Base-by-base conservation (phyloP, 2,329 filamentous ascomycete genomes). In the Fusarium continuum region DNA sequence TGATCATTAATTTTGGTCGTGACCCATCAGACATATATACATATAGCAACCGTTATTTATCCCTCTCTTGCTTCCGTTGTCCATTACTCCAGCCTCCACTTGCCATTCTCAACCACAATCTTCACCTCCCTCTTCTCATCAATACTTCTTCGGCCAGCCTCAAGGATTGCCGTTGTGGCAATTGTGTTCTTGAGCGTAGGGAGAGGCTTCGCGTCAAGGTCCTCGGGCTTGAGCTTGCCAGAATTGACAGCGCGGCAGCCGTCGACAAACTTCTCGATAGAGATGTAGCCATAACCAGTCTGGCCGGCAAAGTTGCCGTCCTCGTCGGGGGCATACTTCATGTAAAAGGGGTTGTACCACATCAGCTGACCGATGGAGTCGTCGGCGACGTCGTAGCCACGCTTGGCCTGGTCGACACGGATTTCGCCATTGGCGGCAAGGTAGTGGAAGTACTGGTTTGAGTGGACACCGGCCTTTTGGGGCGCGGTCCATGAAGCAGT, bases 381-480 rank as follows among this genome's bases (percentile, higher is more conserved):
- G 65, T 93, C 91, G n/a, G 93, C 92, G 10, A 97, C 90, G 72
- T 97, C 93, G 79, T 97, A 97, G 41, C 93, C 93, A 50, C 93
- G 87, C 83, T 96, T 96, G 38, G 93, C 93, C 79, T 97, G 94
- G 80, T 97, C 92, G 71, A 96, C 86, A 58, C 91, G 87, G 70
- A 97, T 88, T 79, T 97, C 93, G 64, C 93, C 93, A 53, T 89
- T 86, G 58, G 86, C 85, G 4, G 87, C 93, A 80, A 97, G 89
- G 80, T 95, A 97, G 79, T 97, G 93, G 82, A 97, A 97, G 79
- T 97, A 95, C 80, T 97, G 93, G 76, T 96, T 96, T 2, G 90
- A 94, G 79, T 97, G 94, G n/a, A 97, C 93, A 44, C 94, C 93
- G 0, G 93, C 93, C 72, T 89, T 91, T 75, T 96, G 91, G 11